Evolutionary conservation across 1,284 basidiomycete species (phyloP).

Genomic region (Ceratobasidium sp.): DNA sequence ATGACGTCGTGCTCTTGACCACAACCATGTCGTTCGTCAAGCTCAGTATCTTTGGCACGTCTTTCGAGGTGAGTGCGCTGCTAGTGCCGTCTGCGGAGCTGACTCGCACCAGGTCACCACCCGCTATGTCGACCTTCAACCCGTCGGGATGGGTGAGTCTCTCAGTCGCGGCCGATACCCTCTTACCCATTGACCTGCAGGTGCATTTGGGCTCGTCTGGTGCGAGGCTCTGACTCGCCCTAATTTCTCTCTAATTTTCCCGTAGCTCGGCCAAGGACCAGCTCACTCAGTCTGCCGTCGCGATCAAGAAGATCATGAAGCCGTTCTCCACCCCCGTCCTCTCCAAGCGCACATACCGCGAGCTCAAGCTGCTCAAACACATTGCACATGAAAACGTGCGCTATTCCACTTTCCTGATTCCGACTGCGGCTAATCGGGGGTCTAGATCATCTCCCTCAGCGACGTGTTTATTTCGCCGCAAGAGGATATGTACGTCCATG

Average conservation of each 20-base stretch:
- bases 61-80: slow-evolving; percentile 72
- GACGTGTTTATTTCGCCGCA: slow-evolving; percentile 99
- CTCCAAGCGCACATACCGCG: slow-evolving; percentile 95
- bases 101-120: slow-evolving; percentile 81
- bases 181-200: slow-evolving; percentile 53
- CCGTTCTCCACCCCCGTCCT: slow-evolving; percentile 98
- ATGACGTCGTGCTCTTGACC: slow-evolving; percentile 35
- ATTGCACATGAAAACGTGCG: slow-evolving; percentile 96
- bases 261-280: slow-evolving; percentile 98
- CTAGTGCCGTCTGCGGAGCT: not conserved
- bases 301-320: slow-evolving; percentile 99
- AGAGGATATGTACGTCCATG: slow-evolving; percentile 82
- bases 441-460: slow-evolving; percentile 94
- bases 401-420: not conserved
- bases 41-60: slow-evolving; percentile 97
- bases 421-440: slow-evolving; percentile 18
- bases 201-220: slow-evolving; percentile 96
- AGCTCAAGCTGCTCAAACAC: slow-evolving; percentile 98
- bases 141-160: slow-evolving; percentile 95
- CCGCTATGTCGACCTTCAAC: slow-evolving; percentile 98
- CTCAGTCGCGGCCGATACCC: not conserved
- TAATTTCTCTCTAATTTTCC: not conserved
- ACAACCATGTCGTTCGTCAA: slow-evolving; percentile 87
- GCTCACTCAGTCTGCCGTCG: slow-evolving; percentile 91
- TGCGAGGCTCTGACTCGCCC: slow-evolving; percentile 53